A percentile compares a stretch with the other conserved stretches of the same genome.
Conservation (phyloP, 164 flowering plant species). For the Piper longum region DNA sequence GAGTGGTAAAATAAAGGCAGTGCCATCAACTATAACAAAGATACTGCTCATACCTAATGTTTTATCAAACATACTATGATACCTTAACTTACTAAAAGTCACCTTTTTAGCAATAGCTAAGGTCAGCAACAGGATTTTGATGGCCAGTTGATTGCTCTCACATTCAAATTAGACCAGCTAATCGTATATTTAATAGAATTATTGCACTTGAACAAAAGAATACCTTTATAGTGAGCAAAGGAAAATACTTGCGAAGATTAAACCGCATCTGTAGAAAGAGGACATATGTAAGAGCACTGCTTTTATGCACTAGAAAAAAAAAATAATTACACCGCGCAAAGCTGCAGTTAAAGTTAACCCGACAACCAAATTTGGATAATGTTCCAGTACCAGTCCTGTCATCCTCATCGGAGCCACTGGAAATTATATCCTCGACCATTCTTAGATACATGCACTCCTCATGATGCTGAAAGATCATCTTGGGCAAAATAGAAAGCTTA, state of each 20-base stretch:
- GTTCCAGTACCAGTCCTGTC: constrained; percentile 96
- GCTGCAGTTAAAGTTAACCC: constrained; percentile 59
- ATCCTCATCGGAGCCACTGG: constrained; percentile 49
- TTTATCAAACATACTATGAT: no score
- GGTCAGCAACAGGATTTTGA: no score
- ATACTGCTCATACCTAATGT: no score
- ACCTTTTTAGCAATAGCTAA: no score
- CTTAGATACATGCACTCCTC: constrained; percentile 63
- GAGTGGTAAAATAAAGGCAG: no score
- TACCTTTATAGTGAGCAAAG: constrained; percentile 95
- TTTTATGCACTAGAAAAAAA: neutral
- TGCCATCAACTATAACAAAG: no score
- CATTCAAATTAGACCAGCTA: neutral
- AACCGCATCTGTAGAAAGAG: constrained; percentile 54
- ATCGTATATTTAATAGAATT: neutral
- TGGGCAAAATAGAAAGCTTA: constrained; percentile 59
- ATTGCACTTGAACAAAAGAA: neutral
- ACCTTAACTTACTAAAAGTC: no score
- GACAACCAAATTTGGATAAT: constrained; percentile 91
- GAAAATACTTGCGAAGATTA: constrained; percentile 75
- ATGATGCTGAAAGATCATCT: constrained; percentile 68
- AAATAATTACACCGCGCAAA: no score
- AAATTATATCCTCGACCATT: constrained; percentile 68
- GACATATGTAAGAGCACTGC: neutral
- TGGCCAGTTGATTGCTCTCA: no score